Base-by-base conservation (phyloP, 352 stramenopile species). In the Thalassiosira livingstoniorum region DNA sequence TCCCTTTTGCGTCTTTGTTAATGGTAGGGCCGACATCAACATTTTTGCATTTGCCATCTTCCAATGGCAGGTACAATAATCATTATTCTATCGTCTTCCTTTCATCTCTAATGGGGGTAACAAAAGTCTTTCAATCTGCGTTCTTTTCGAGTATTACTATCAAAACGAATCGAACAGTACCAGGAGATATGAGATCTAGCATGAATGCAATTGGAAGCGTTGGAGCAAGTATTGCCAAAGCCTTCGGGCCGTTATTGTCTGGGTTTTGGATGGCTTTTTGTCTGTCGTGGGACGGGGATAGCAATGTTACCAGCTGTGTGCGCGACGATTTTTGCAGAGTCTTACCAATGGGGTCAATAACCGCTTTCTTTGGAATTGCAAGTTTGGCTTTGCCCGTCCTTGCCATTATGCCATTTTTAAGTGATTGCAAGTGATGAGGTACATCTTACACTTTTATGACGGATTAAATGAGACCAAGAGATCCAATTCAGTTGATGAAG, bases 121-220 rank as follows among this genome's bases (percentile, higher is more conserved):
- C 60, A 7, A 82, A 82, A 55, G 75, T 86, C n/a, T 87, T 88
- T 68, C 57, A 67, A 60, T 86, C 61, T 31, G 29, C 79, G 32
- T 89, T 78, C 42, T 89, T 87, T 69, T 82, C 82, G 25, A 73
- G 54, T 53, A 81, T 91, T 18, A 83, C 85, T 34, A 74, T 91
- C 35, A 51, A 69, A 62, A 85, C 70, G 4, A 90, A 90, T 58
- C 60, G 70, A 31, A 86, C 80, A n/a, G 84, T 90, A 13, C 73
- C 80, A 21, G 47, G 47, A 31, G 65, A 74, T 21, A 74, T 86
- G 53, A 75, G 85, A 42, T 79, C 64, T n/a, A 88, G 64, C 18
- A 86, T 87, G 85, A 91, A 91, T 79, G 85, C 78, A 35, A 43
- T 89, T 66, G 60, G 42, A 13, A 70, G 80, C 25, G 62, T 91